Evolutionary conservation across 305 asterid species (phyloP).

Genomic region (Fraxinus floribunda): DNA sequence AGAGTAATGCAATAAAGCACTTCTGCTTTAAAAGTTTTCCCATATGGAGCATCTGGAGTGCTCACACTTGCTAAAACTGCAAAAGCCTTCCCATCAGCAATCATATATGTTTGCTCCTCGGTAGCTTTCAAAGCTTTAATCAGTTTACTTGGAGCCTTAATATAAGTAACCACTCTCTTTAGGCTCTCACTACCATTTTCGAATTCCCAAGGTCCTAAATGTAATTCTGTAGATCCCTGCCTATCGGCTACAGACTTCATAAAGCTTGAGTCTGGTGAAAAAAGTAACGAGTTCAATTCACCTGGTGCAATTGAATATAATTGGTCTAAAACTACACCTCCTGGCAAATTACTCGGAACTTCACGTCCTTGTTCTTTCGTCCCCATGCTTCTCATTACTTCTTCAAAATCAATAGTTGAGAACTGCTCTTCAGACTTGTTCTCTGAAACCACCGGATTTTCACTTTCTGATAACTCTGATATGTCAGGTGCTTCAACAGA

Average conservation of each 20-base stretch:
- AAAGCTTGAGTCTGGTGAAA: conserved; percentile 70
- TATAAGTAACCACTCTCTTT: conserved; percentile 59
- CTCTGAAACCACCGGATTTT: conserved; percentile 35
- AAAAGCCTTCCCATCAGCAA: conserved; percentile 73
- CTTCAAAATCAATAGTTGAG: conserved; percentile 59
- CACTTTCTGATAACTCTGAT: conserved; percentile 49
- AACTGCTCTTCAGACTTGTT: conserved; percentile 51
- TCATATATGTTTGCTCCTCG: conserved; percentile 81
- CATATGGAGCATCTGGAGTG: conserved; percentile 98
- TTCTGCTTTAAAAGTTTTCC: conserved; percentile 74
- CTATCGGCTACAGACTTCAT: conserved; percentile 48
- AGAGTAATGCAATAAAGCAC: conserved; percentile 79
- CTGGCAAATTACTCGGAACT: conserved; percentile 62
- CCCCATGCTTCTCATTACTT: conserved; percentile 61
- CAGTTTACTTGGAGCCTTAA: conserved; percentile 77
- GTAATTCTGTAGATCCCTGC: conserved; percentile 72
- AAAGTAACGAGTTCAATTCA: conserved; percentile 67
- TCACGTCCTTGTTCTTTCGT: conserved; percentile 64
- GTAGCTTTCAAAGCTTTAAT: conserved; percentile 76
- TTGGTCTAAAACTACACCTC: conserved; percentile 78
- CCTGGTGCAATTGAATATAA: conserved; percentile 55
- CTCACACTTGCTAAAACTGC: conserved; percentile 65
- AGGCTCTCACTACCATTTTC: conserved; percentile 59
- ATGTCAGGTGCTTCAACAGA: conserved; percentile 48
- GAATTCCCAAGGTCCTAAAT: conserved; percentile 71